Conservation (phyloP, 192 early-diverging fungal species). For the Podila clonocystis region DNA sequence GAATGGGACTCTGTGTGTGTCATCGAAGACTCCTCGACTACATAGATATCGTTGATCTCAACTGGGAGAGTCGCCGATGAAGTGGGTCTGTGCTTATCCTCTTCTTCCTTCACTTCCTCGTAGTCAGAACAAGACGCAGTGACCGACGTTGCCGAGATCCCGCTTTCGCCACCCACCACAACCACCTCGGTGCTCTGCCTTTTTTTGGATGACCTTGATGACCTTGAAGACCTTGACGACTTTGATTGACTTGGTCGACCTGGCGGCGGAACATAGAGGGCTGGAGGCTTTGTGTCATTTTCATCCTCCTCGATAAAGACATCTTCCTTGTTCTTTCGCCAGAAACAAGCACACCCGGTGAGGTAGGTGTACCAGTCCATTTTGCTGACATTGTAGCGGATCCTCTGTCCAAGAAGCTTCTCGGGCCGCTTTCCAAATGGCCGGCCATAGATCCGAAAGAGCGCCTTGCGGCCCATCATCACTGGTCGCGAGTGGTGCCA, state of each 20-base stretch:
- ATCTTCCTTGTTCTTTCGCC: constrained; percentile 22
- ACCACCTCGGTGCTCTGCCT: neutral
- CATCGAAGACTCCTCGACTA: too few relatives aligned
- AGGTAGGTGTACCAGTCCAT: constrained; percentile 23
- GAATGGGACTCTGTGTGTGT: too few relatives aligned
- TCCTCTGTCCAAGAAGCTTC: constrained; percentile 4
- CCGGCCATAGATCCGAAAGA: constrained; percentile 38
- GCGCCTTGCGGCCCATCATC: constrained; percentile 16
- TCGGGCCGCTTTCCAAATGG: constrained; percentile 43
- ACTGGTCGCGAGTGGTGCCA: constrained; percentile 27
- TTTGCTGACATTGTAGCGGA: neutral
- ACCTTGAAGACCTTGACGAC: neutral
- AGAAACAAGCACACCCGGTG: constrained; percentile 20
- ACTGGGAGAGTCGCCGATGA: too few relatives aligned
- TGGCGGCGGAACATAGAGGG: neutral
- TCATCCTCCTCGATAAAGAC: constrained; percentile 13
- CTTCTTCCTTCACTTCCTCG: too few relatives aligned
- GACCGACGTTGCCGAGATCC: neutral
- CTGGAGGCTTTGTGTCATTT: neutral
- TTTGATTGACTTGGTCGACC: neutral
- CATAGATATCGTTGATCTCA: too few relatives aligned
- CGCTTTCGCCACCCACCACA: neutral
- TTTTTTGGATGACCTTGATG: neutral
- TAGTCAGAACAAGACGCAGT: too few relatives aligned
- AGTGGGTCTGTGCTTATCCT: too few relatives aligned